Evolutionary conservation across 139 green algal species (phyloP).

Genomic region (Micromonas commoda): DNA sequence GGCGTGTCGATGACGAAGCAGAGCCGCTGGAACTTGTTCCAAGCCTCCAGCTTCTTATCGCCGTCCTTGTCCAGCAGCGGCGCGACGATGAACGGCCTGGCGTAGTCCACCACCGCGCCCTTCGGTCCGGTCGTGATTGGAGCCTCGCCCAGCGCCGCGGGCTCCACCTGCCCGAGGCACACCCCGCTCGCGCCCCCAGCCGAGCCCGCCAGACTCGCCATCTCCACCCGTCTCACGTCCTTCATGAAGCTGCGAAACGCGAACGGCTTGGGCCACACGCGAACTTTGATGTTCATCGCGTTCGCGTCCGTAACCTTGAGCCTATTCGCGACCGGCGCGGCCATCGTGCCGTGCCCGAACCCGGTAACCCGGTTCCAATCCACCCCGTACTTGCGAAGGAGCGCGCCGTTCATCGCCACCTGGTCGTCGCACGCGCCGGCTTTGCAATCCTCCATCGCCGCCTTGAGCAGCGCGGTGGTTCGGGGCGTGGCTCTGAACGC

Average conservation of each 20-base stretch:
- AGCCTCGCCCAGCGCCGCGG: too few species aligned
- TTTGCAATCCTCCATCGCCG: neutral
- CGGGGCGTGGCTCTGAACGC: neutral
- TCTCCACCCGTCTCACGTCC: neutral
- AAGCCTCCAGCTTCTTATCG: neutral
- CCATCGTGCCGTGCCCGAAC: neutral
- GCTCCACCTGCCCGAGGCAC: neutral
- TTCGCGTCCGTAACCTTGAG: too few species aligned
- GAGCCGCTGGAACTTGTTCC: neutral
- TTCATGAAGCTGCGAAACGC: neutral
- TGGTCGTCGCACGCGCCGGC: neutral
- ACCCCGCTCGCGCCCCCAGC: neutral
- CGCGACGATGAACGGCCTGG: too few species aligned
- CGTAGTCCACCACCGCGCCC: too few species aligned
- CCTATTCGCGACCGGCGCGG: too few species aligned
- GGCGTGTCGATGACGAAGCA: neutral
- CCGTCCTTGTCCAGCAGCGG: neutral
- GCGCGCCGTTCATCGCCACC: neutral
- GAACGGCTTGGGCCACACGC: neutral
- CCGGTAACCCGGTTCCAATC: neutral
- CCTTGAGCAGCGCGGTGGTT: neutral
- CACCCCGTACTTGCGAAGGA: neutral
- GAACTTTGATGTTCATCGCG: too few species aligned
- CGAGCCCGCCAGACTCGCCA: neutral
- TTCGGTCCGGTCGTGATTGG: too few species aligned